Conservation (phyloP, 2,329 filamentous ascomycete species). For the Eurotiales sp. region DNA sequence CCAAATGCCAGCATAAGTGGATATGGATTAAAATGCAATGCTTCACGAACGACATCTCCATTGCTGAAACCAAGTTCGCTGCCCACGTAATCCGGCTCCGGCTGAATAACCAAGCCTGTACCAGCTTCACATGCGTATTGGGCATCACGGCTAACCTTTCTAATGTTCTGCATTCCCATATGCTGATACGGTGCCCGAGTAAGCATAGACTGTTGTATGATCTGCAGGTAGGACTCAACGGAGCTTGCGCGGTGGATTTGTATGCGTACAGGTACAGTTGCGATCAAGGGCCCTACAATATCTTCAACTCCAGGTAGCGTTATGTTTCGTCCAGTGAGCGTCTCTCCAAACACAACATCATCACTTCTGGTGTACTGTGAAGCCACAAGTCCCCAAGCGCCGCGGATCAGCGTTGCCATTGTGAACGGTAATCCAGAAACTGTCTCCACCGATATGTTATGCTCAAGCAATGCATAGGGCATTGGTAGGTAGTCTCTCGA, state of each 20-base stretch:
- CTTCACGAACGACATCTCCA: conserved; percentile 34
- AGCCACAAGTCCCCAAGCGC: conserved; percentile 47
- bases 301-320: conserved; percentile 43
- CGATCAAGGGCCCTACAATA: conserved; percentile 49
- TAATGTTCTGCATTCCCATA: conserved; percentile 49
- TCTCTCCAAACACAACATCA: conserved; percentile 50
- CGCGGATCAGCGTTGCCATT: conserved; percentile 46
- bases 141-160: conserved; percentile 37
- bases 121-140: conserved; percentile 34
- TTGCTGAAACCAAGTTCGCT: conserved; percentile 35
- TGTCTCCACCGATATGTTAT: conserved; percentile 31
- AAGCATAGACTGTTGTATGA: conserved; percentile 29
- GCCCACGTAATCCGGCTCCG: conserved; percentile 34
- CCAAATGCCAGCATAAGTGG: conserved; percentile 49
- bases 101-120: conserved; percentile 38
- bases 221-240: conserved; percentile 27
- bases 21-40: conserved; percentile 46
- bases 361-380: conserved; percentile 43
- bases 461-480: conserved; percentile 31
- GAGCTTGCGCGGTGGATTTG: conserved; percentile 27
- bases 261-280: conserved; percentile 47
- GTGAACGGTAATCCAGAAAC: conserved; percentile 33
- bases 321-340: conserved; percentile 47
- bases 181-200: conserved; percentile 47
- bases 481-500: conserved; percentile 44